Evolutionary conservation across 2,329 filamentous ascomycete species (phyloP).

Genomic region (Alternaria novae-zelandiae): DNA sequence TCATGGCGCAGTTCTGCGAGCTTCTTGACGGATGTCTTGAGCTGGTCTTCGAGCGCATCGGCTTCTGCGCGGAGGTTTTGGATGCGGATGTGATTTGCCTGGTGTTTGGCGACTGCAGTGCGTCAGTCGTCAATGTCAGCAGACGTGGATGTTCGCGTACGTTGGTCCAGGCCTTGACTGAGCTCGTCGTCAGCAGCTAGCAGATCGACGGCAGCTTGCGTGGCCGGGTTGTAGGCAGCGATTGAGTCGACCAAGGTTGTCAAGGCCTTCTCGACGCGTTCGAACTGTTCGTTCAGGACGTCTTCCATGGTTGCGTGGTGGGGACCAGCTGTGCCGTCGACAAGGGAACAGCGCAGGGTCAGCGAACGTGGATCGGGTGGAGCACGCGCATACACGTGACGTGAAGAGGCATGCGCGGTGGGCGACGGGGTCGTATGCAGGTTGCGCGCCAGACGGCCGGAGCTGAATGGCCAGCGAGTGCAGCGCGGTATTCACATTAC

Average conservation of each 20-base stretch:
- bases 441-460: constrained; percentile 30
- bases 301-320: constrained; percentile 47
- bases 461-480: constrained; percentile 29
- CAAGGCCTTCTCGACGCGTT: constrained; percentile 59
- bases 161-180: constrained; percentile 67
- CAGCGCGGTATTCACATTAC: constrained; percentile 10
- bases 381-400: constrained; percentile 14
- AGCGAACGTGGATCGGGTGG: constrained; percentile 3
- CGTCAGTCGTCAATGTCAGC: constrained; percentile 8
- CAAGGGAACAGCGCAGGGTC: not conserved
- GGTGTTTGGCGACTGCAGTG: constrained; percentile 71
- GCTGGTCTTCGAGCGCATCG: constrained; percentile 70
- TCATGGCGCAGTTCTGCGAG: constrained; percentile 77
- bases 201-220: constrained; percentile 71
- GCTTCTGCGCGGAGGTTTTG: constrained; percentile 71
- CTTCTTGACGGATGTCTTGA: constrained; percentile 72
- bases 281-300: constrained; percentile 52
- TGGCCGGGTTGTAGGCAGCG: constrained; percentile 79
- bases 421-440: constrained; percentile 12
- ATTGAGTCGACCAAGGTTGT: constrained; percentile 78
- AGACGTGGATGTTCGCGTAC: constrained; percentile 51
- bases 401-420: constrained; percentile 1
- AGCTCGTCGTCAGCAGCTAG: constrained; percentile 73
- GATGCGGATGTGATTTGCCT: constrained; percentile 74
- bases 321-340: not conserved